Base-by-base conservation (phyloP, 2,329 filamentous ascomycete species). In the Exophiala aquamarina region DNA sequence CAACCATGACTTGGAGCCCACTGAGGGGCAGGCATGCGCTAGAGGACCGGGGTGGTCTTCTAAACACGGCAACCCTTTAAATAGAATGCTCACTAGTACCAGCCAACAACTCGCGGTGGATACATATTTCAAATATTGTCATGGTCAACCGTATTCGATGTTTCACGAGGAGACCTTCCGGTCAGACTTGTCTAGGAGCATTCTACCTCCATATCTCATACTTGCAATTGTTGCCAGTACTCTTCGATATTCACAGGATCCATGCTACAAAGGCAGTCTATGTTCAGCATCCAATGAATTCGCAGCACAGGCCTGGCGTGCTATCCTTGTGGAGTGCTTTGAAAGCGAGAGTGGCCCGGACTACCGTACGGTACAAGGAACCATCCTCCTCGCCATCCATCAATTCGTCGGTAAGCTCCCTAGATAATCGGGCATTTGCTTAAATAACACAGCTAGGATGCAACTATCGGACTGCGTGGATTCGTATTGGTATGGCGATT, bases 91-190 rank as follows among this genome's bases (percentile, higher is more conserved):
- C n/a, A n/a, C n/a, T n/a, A n/a, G n/a, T n/a, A n/a, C n/a, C n/a
- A n/a, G n/a, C n/a, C n/a, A n/a, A n/a, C n/a, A n/a, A n/a, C n/a
- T n/a, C n/a, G n/a, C n/a, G n/a, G 18, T 61, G 15, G 59, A 63
- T 44, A 60, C 60, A 3, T 70, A 65, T 41, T 70, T 70, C 43
- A 20, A 32, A 9, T 62, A 59, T 37, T 63, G 60, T 17, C 67
- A 70, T 31, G 67, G 67, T 28, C 64, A 68, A 31, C 67, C 67
- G 1, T 70, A 70, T 47, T 66, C 59, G 0, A 68, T 63, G 41
- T 68, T 70, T 48, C 65, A 68, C 23, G 66, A 69, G 38, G 39
- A 32, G 0, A 60, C 49, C 2, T 70, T 70, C 41, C 60, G 66
- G 4, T 52, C 56, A 8, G 54, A 54, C 18, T 45, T 68, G 1